These are phyloP conservation scores for Pseudogymnoascus sp. DNA, from an alignment of 2,329 filamentous ascomycete genomes.

Conservation along the genomic window DNA sequence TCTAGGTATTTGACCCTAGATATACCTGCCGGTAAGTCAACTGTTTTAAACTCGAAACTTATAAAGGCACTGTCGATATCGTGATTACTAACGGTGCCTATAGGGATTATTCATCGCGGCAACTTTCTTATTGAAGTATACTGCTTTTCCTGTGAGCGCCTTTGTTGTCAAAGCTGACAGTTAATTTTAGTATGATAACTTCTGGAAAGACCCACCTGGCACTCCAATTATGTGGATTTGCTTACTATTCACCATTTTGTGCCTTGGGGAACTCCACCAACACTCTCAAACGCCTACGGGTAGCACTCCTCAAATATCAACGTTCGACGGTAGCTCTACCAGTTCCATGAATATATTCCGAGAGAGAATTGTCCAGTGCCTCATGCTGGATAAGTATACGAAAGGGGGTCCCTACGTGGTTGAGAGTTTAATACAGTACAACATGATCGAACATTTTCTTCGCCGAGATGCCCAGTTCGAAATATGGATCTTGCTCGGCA, in stretches of 20 bases:
- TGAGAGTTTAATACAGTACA: slow-evolving; percentile 22
- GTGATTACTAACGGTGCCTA: slow-evolving; percentile 14
- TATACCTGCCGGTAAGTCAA: slow-evolving; percentile 19
- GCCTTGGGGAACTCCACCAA: slow-evolving; percentile 14
- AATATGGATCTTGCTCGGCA: slow-evolving; percentile 42
- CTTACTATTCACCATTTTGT: slow-evolving; percentile 22
- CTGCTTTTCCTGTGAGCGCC: slow-evolving; percentile 11
- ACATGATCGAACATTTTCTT: slow-evolving; percentile 20
- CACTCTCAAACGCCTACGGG: not conserved
- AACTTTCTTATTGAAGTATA: slow-evolving; percentile 25
- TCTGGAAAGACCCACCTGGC: slow-evolving; percentile 22
- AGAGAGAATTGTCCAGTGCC: slow-evolving; percentile 25
- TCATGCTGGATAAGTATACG: slow-evolving; percentile 25
- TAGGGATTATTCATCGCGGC: slow-evolving; percentile 23
- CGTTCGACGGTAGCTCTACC: slow-evolving; percentile 19
- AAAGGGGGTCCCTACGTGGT: slow-evolving; percentile 23
- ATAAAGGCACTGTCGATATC: slow-evolving; percentile 16
- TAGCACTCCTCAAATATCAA: slow-evolving; percentile 18
- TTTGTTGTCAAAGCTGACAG: slow-evolving; percentile 15
- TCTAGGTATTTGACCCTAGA: slow-evolving; percentile 22
- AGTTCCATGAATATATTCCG: slow-evolving; percentile 23
- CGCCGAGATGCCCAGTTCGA: slow-evolving; percentile 32
- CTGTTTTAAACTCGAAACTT: slow-evolving; percentile 16
- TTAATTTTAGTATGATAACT: slow-evolving; percentile 24
- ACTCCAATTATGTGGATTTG: slow-evolving; percentile 21